phyloP scores from a whole-genome alignment of 1,284 basidiomycete species.

The Omphalotus olearius region DNA sequence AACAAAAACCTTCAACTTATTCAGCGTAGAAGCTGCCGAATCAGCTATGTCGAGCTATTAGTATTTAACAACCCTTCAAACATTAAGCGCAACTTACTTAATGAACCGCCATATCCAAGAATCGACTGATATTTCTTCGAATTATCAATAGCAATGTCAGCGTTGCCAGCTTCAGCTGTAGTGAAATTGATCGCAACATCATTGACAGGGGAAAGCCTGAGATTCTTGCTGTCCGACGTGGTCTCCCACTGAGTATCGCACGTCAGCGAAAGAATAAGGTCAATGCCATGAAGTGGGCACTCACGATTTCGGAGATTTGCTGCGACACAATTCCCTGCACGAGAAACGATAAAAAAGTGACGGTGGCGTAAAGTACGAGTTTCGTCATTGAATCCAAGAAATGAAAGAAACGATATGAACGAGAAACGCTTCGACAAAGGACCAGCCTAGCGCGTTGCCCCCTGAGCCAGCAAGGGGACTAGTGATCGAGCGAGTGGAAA shows the following conservation, averaged over 20 bases:
- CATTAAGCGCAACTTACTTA: neutral
- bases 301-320: slow-evolving; percentile 6
- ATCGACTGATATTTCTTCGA: slow-evolving; percentile 2
- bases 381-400: neutral
- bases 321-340: neutral
- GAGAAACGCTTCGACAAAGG: no score
- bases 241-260: slow-evolving; percentile 2
- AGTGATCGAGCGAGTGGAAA: no score
- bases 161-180: neutral
- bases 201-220: neutral
- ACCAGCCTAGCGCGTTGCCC: no score
- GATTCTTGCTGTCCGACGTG: slow-evolving; percentile 3
- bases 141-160: slow-evolving; percentile 6
- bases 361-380: neutral
- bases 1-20: slow-evolving; percentile 24
- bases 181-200: slow-evolving; percentile 2
- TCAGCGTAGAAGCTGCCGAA: slow-evolving; percentile 27
- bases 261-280: neutral
- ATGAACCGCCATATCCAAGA: slow-evolving; percentile 7
- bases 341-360: no score
- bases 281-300: neutral
- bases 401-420: neutral
- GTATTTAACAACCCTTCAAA: no score
- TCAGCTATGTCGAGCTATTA: no score
- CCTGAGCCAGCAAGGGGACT: no score